phyloP scores from a whole-genome alignment of 2,329 filamentous ascomycete species.

The Scedosporium apiospermum region DNA sequence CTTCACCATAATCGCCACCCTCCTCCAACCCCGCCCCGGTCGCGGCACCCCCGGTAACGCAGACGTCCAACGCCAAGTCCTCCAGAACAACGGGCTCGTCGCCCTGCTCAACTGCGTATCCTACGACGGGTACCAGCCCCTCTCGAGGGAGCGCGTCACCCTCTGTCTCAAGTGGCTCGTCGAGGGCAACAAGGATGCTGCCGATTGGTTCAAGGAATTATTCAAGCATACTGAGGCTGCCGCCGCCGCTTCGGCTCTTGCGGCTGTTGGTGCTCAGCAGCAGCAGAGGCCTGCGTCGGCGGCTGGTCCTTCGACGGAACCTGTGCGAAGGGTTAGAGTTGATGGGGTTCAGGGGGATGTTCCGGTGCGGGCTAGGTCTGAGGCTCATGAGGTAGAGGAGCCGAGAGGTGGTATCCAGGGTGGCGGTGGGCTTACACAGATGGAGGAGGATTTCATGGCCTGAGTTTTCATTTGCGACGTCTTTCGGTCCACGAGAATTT shows the following conservation, averaged over 20 bases:
- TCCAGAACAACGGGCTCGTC: constrained; percentile 76
- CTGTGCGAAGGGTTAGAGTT: constrained; percentile 28
- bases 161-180: constrained; percentile 79
- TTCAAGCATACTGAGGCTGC: constrained; percentile 22
- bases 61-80: constrained; percentile 78
- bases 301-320: constrained; percentile 19
- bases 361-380: constrained; percentile 27
- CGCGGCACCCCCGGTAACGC: constrained; percentile 54
- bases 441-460: constrained; percentile 12
- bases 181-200: constrained; percentile 65
- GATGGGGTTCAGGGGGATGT: constrained; percentile 49
- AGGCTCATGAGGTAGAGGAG: constrained; percentile 6
- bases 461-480: background rate
- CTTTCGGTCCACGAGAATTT: too few species aligned
- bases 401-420: constrained; percentile 6
- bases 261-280: background rate
- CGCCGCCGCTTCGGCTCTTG: background rate
- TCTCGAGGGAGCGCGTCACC: constrained; percentile 83
- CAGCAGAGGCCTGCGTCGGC: constrained; percentile 25
- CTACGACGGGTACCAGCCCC: constrained; percentile 89
- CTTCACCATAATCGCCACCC: constrained; percentile 77
- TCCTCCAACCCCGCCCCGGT: constrained; percentile 72
- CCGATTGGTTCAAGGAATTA: constrained; percentile 59
- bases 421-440: constrained; percentile 9
- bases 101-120: constrained; percentile 80